Conservation (phyloP, 176 grass and related monocot genomes). For the Carex cristatella region DNA sequence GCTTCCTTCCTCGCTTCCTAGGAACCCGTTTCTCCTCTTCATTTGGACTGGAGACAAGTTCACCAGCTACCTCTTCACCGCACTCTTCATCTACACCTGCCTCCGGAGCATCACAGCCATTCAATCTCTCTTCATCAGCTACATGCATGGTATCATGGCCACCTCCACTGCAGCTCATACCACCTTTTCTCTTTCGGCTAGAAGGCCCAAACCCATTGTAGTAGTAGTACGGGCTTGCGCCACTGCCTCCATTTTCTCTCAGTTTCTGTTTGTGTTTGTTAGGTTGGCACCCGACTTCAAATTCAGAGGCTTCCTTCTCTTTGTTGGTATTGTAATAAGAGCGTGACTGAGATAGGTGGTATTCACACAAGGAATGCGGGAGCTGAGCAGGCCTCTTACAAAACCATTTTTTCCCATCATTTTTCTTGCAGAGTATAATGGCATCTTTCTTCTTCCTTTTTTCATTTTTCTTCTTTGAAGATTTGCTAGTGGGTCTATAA, state of each 20-base stretch:
- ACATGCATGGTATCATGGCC: background rate
- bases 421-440: slow-evolving; percentile 18
- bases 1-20: slow-evolving; percentile 26
- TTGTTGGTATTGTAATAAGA: slow-evolving; percentile 14
- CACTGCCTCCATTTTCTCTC: background rate
- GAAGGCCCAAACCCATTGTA: slow-evolving; percentile 20
- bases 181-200: background rate
- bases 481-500: background rate
- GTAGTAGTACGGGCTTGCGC: background rate
- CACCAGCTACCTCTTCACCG: background rate
- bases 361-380: slow-evolving; percentile 11
- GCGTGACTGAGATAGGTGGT: slow-evolving; percentile 17
- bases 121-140: background rate
- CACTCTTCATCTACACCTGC: background rate
- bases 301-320: background rate
- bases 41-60: slow-evolving; percentile 9
- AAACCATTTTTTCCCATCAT: slow-evolving; percentile 23
- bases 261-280: background rate
- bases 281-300: background rate
- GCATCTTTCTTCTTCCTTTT: background rate
- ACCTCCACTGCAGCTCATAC: background rate
- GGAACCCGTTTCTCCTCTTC: slow-evolving; percentile 1
- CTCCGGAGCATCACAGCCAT: background rate
- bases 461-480: slow-evolving; percentile 4
- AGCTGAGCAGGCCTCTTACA: slow-evolving; percentile 16